Base-by-base conservation (phyloP, 441 rosid genomes). In the Jatropha multifida region DNA sequence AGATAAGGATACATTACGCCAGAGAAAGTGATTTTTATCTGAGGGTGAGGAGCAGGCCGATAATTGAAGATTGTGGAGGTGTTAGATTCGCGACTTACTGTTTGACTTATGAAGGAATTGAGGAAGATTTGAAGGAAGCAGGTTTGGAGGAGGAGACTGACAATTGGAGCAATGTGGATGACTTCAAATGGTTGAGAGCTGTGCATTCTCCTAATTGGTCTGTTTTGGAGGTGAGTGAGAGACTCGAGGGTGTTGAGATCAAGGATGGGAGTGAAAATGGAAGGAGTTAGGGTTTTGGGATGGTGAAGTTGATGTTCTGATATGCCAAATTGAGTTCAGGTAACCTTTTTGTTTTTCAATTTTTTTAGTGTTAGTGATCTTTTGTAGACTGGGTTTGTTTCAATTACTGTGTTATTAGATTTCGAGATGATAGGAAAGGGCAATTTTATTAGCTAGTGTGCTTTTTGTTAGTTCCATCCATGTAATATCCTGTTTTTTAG, bases 131-230 rank as follows among this genome's bases (percentile, higher is more conserved):
- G 82, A 82, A 73, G 81, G 81, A 44, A 14, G 93, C 94, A 0
- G 87, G 86, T 12, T 77, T 94, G 78, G 85, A 68, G n/a, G 92
- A 86, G 77, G 98, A 94, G 85, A 88, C 83, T 0, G 85, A 77
- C 62, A 88, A 84, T 70, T 93, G 99, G 98, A 81, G 76, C 66
- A 86, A 85, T 84, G 97, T 94, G 15, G 99, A 93, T 86, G 99
- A 94, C 83, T 94, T 94, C 79, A 82, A 84, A 88, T 94, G 98
- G 97, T 66, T 94, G 69, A 86, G 90, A 81, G 98, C 96, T 15
- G 84, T 89, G 20, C 94, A 88, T 48, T 89, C 96, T 0, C 99
- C 99, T 0, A 94, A 91, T 73, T 94, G 97, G 97, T 89, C 86
- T 0, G 71, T 91, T 72, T 77, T 93, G 75, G 97, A 89, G 15